These are phyloP conservation scores for Pseudopediastrum boryanum DNA, from an alignment of 139 green algal species.

Conservation along the genomic window DNA sequence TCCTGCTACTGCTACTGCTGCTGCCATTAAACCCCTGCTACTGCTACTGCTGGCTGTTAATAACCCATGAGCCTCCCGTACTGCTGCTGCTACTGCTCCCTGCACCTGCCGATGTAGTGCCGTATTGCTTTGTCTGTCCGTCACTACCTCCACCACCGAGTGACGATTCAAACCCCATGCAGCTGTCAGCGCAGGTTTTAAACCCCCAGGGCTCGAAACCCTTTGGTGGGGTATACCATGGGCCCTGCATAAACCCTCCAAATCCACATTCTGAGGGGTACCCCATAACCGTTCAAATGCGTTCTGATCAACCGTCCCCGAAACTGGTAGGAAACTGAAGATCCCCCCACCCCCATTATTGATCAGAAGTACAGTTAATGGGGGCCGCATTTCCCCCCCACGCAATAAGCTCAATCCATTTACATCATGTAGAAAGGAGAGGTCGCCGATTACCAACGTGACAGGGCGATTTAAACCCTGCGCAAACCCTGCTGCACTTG, in stretches of 20 bases:
- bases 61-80: conserved; percentile 31
- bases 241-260: conserved; percentile 79
- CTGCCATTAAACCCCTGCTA: conserved; percentile 5
- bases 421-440: conserved; percentile 98
- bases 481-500: conserved; percentile 91
- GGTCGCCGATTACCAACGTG: conserved; percentile 94
- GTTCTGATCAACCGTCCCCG: conserved; percentile 64
- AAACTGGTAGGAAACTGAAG: conserved; percentile 96
- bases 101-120: conserved; percentile 76
- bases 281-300: conserved; percentile 88
- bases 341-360: conserved; percentile 98
- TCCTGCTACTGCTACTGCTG: not conserved
- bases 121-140: conserved; percentile 72
- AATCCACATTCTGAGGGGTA: conserved; percentile 90
- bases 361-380: conserved; percentile 92
- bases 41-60: not conserved
- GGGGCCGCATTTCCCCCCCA: conserved; percentile 62
- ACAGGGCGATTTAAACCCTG: conserved; percentile 72
- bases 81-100: conserved; percentile 39
- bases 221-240: conserved; percentile 84
- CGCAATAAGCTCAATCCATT: conserved; percentile 94
- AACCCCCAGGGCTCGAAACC: conserved; percentile 56
- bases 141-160: conserved; percentile 89
- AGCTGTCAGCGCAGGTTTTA: conserved; percentile 69
- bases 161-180: conserved; percentile 84